Evolutionary conservation across 257 asterid genomes (phyloP).

Genomic region (Voacanga thouarsii): DNA sequence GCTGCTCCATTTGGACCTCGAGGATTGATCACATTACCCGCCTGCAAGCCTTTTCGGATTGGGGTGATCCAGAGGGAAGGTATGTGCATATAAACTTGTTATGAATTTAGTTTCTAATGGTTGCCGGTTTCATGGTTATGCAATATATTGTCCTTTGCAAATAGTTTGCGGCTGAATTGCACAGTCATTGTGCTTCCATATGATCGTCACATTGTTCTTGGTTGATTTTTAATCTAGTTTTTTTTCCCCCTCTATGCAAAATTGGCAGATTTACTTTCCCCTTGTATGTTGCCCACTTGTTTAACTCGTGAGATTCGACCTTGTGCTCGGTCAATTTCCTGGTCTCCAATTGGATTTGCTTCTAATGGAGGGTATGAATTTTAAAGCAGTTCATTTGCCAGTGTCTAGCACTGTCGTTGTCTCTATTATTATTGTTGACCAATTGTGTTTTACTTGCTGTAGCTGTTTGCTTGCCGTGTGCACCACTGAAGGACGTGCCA

Average conservation of each 20-base stretch:
- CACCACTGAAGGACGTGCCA: slow-evolving; percentile 70
- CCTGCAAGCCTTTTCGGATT: slow-evolving; percentile 63
- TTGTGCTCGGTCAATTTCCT: slow-evolving; percentile 76
- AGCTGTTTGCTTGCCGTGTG: slow-evolving; percentile 96
- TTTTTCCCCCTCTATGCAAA: slow-evolving; percentile 17
- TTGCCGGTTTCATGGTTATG: neutral
- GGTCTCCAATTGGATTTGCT: slow-evolving; percentile 91
- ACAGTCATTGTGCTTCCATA: neutral
- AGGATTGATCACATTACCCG: slow-evolving; percentile 57
- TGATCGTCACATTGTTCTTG: neutral
- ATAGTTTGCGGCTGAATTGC: neutral
- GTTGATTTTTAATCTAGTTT: neutral
- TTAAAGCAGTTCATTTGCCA: neutral
- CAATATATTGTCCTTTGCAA: neutral
- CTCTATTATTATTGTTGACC: neutral
- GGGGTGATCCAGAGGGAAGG: slow-evolving; percentile 71
- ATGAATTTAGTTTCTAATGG: neutral
- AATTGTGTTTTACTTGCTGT: slow-evolving; percentile 14
- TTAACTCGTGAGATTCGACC: slow-evolving; percentile 63
- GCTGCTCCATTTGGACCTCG: slow-evolving; percentile 53
- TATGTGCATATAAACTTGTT: slow-evolving; percentile 6
- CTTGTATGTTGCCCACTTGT: slow-evolving; percentile 60
- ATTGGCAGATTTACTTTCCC: slow-evolving; percentile 56
- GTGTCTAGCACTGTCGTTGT: neutral
- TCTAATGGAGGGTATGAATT: slow-evolving; percentile 68